Percentiles rank a stretch among this genome's conserved stretches.
Evolutionary conservation across 805 yeast species (phyloP).

Genomic region (Barnettozyma populi): DNA sequence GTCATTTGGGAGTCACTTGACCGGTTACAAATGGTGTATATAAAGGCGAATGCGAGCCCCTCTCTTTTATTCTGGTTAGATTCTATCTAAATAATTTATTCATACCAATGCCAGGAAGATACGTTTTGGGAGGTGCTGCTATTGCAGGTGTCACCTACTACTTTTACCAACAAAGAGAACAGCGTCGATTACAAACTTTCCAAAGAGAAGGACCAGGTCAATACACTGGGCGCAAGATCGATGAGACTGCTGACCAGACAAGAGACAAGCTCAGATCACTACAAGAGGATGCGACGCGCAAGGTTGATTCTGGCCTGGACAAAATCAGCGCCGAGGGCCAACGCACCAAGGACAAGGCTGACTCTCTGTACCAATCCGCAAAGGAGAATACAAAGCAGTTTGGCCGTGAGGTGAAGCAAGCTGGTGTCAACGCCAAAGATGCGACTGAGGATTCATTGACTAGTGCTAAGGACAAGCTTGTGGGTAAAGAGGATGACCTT

Average conservation of each 20-base stretch:
- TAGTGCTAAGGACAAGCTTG: constrained; percentile 17
- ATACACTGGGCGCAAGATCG: constrained; percentile 23
- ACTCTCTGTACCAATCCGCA: constrained; percentile 13
- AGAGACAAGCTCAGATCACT: constrained; percentile 14
- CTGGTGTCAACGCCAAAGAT: constrained; percentile 19
- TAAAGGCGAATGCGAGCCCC: not conserved
- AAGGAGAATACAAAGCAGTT: constrained; percentile 13
- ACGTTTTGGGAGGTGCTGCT: constrained; percentile 22
- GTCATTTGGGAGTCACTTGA: not conserved
- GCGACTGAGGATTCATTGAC: constrained; percentile 13
- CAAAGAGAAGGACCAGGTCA: constrained; percentile 18
- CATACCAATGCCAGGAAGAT: constrained; percentile 8
- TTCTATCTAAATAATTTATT: too few species aligned
- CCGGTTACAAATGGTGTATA: not conserved
- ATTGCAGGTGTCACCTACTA: constrained; percentile 24
- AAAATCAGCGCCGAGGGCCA: constrained; percentile 15
- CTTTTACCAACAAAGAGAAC: constrained; percentile 19
- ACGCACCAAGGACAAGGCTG: constrained; percentile 17
- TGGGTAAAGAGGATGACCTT: constrained; percentile 26
- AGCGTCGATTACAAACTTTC: constrained; percentile 2
- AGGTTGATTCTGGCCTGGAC: constrained; percentile 15
- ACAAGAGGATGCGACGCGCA: constrained; percentile 18
- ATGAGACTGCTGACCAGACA: constrained; percentile 18
- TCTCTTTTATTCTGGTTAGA: too few species aligned
- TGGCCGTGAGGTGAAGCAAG: constrained; percentile 12